Conservation (phyloP, 2,329 filamentous ascomycete genomes). For the Herpotrichia juniperi region DNA sequence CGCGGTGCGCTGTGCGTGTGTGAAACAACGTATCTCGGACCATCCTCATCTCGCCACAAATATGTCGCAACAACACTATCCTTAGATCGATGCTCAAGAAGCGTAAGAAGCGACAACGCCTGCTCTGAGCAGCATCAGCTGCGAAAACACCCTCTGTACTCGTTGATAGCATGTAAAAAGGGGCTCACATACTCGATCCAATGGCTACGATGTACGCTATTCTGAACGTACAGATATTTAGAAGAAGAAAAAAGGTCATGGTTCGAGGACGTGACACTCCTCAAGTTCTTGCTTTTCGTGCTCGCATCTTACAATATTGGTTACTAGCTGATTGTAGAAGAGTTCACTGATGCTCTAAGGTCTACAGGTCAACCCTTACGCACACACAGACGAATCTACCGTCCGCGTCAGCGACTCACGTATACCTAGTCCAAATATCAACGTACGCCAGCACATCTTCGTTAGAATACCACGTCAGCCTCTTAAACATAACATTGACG, state of each 20-base stretch:
- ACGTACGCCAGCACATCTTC: too few species aligned
- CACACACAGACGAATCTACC: too few species aligned
- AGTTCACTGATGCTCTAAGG: too few species aligned
- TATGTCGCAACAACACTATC: conserved; percentile 53
- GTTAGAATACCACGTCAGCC: background rate
- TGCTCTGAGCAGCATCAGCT: too few species aligned
- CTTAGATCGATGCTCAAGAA: conserved; percentile 48
- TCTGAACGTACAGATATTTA: too few species aligned
- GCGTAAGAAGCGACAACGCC: conserved; percentile 53
- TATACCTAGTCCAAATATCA: background rate
- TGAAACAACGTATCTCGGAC: too few species aligned
- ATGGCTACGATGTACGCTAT: background rate
- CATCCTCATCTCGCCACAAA: conserved; percentile 48
- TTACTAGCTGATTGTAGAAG: background rate
- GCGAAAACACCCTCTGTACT: too few species aligned
- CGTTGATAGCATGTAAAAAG: background rate
- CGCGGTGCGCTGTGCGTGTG: too few species aligned
- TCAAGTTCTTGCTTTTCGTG: background rate
- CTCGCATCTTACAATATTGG: too few species aligned
- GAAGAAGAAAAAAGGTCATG: too few species aligned
- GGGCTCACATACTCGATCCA: background rate
- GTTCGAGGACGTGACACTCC: background rate
- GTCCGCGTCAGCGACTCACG: too few species aligned
- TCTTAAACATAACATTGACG: background rate
- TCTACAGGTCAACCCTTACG: too few species aligned